Base-by-base conservation (phyloP, 495 filamentous ascomycete genomes). In the Xylaria nigripes region DNA sequence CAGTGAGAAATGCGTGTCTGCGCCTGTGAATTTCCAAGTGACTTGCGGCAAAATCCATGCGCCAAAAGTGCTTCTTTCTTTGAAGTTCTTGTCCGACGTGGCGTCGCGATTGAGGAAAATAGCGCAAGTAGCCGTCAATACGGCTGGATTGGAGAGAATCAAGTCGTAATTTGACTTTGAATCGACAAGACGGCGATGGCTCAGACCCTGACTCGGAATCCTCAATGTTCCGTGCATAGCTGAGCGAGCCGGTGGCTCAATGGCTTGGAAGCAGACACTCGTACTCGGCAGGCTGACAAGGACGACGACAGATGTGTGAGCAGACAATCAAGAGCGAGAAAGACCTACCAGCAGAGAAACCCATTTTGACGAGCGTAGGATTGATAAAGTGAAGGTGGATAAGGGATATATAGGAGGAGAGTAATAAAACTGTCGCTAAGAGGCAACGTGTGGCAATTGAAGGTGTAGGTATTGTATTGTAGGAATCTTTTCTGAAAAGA, bases 361-460 rank as follows among this genome's bases (percentile, higher is more conserved):
- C 53, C 73, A 76, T 76, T 58, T 72, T 75, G 73, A 64, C 57
- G 60, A 56, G 55, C 58, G 29, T 40, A 18, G 36, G 44, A 10
- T 46, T 47, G 30, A 27, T 36, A 27, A 30, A 40, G 24, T 21
- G 22, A 48, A 58, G 50, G 40, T 16, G 29, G 41, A 54, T 51
- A 40, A 48, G 32, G 57, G 19, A 32, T 6, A 51, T 18, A 12
- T 2, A 18, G 60, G 9, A 10, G 51, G 10, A 61, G 49, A 50
- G 40, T 51, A 27, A 34, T 48, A 68, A 68, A 67, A 42, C 19
- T 38, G 47, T 59, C 44, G 61, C 55, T 72, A 61, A 54, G 60
- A 66, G 32, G 62, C 69, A 54, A 69, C 66, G 65, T 71, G 74
- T 62, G 69, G 66, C 75, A 76, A 78, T 71, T 59, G 72, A 65